Evolutionary conservation across 371 early-diverging fungal species (phyloP), one percentile per base, ranked within the genome.

Genomic region (Nematocida sp.): DNA sequence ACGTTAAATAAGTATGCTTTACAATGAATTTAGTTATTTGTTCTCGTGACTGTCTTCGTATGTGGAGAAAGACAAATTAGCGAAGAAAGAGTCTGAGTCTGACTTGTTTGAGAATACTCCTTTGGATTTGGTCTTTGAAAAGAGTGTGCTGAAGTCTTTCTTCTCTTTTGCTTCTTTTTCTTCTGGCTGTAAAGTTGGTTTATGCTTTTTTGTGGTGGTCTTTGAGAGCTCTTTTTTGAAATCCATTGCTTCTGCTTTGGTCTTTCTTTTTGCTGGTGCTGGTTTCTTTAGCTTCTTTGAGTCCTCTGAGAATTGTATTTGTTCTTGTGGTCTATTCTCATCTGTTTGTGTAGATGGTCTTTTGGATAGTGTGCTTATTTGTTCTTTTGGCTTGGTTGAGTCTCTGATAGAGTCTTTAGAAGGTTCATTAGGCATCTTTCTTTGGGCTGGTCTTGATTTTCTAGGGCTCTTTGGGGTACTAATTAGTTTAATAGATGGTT

Each of bases 101-200:
- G 55, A 61, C 31, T 45, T 11, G 15, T 15, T 47, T 32, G 74
- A 66, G 35, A 70, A 70, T 19, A 57, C 62, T 11, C 32, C 43
- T 49, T 70, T 70, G 21, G 19, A n/a, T 45, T 70, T 58, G 32
- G 17, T 58, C 53, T 70, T 70, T 31, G 48, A 51, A 70, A 70
- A 70, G 49, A 70, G 74, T 4, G 58, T 70, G 43, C 74, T 70
- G 32, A 70, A 70, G 62, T 70, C 74, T 52, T 70, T 70, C 25
- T 61, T 53, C 21, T 66, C 67, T 29, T 52, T 65, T 38, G 58
- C n/a, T 17, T 52, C 45, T 17, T 41, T 35, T 17, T 57, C 43
- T 13, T 32, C 53, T 52, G 53, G 53, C 13, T 19, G 15, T 19
- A 19, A 52, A 19, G 53, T 47, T 62, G 43, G 43, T 27, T 15